Conservation (phyloP, 352 stramenopile species). For the Pythium graminicola region DNA sequence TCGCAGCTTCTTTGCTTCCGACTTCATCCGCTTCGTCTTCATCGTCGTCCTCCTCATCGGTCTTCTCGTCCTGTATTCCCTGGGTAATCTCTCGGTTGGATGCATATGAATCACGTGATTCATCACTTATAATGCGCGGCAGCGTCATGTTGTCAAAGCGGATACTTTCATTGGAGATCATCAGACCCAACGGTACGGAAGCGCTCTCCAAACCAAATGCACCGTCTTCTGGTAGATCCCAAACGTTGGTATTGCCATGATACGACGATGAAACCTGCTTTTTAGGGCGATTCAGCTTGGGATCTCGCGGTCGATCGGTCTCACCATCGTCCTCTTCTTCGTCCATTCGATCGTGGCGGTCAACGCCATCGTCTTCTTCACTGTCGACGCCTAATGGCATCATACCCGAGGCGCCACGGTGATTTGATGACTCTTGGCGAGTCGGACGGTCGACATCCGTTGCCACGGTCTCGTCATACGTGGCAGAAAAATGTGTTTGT, state of each 20-base stretch:
- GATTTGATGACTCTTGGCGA: slow-evolving; percentile 10
- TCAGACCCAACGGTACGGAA: background rate
- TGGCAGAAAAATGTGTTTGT: background rate
- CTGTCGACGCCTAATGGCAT: slow-evolving; percentile 2
- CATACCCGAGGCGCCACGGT: background rate
- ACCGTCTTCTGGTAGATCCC: slow-evolving; percentile 3
- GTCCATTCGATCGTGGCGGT: slow-evolving; percentile 6
- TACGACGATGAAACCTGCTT: background rate
- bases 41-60: slow-evolving; percentile 10
- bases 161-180: background rate
- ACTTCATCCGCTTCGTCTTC: slow-evolving; percentile 17
- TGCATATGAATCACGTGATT: slow-evolving; percentile 32
- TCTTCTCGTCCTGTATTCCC: background rate
- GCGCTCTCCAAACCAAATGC: background rate
- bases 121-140: slow-evolving; percentile 1
- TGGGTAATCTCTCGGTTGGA: slow-evolving; percentile 11
- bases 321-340: slow-evolving; percentile 13
- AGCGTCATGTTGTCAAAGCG: background rate
- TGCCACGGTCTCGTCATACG: background rate
- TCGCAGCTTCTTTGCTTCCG: slow-evolving; percentile 8
- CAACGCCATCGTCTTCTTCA: slow-evolving; percentile 9
- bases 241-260: background rate
- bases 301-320: background rate
- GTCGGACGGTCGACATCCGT: background rate
- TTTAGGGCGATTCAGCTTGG: background rate